A percentile compares a stretch with the other conserved stretches of the same genome.
Evolutionary conservation across 2,329 filamentous ascomycete species (phyloP).

Genomic region (Fusarium secorum): DNA sequence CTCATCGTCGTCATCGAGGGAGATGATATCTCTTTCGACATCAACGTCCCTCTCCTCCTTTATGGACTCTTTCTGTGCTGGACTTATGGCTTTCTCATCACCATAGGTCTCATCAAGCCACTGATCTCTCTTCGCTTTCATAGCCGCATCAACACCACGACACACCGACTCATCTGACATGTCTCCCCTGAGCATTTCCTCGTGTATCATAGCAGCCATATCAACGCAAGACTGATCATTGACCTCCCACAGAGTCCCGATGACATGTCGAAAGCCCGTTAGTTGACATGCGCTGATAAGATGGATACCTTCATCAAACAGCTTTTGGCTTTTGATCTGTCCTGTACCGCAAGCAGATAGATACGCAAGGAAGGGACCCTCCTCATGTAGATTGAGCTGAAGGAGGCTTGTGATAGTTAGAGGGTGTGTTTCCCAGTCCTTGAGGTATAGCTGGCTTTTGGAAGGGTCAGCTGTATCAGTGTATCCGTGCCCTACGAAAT

Average conservation of each 20-base stretch:
- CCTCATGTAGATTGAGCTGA: neutral
- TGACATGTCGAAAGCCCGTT: neutral
- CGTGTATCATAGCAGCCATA: neutral
- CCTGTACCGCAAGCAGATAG: neutral
- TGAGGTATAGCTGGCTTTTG: neutral
- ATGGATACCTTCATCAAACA: neutral
- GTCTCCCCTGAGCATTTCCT: accelerated
- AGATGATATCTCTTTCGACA: neutral
- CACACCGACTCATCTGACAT: neutral
- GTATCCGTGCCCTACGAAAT: neutral
- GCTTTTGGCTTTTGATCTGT: neutral
- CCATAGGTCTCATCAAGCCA: neutral
- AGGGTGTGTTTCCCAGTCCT: neutral
- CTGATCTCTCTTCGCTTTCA: neutral
- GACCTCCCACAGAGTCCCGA: neutral
- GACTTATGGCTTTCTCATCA: accelerated
- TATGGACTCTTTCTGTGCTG: accelerated
- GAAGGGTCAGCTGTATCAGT: neutral
- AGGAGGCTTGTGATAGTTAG: neutral
- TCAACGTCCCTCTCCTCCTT: accelerated
- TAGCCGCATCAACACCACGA: neutral
- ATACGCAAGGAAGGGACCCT: neutral
- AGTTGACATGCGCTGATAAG: neutral
- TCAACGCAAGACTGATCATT: neutral
- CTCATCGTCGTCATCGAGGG: neutral